Conservation (phyloP, 2,329 filamentous ascomycete genomes). For the Ophiostoma ulmi region DNA sequence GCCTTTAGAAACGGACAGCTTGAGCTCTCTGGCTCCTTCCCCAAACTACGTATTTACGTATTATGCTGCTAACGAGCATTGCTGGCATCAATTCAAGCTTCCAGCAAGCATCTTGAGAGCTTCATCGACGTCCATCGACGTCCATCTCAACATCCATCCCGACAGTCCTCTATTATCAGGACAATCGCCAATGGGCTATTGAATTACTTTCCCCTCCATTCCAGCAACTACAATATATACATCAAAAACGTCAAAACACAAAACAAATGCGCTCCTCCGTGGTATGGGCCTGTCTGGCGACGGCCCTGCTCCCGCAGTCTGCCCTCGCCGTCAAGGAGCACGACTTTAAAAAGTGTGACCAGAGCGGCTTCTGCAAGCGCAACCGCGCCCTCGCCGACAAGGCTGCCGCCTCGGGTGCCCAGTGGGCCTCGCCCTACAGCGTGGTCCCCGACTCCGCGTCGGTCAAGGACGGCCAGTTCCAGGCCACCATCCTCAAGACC, state of each 20-base stretch:
- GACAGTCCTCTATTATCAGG: background rate
- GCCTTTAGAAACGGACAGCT: slow-evolving; percentile 31
- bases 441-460: slow-evolving; percentile 66
- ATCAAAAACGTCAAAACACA: background rate
- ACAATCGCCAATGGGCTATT: background rate
- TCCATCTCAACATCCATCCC: background rate
- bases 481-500: slow-evolving; percentile 76
- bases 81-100: slow-evolving; percentile 12
- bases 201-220: background rate
- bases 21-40: slow-evolving; percentile 22
- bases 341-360: slow-evolving; percentile 93
- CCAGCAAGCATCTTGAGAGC: background rate
- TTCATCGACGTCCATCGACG: background rate
- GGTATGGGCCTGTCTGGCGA: slow-evolving; percentile 18
- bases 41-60: slow-evolving; percentile 10
- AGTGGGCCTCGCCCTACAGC: slow-evolving; percentile 76
- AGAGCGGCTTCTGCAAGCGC: slow-evolving; percentile 95
- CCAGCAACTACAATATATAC: background rate
- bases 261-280: slow-evolving; percentile 10
- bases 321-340: slow-evolving; percentile 84
- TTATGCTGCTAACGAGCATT: background rate
- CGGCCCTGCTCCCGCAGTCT: slow-evolving; percentile 18
- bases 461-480: slow-evolving; percentile 74
- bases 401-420: slow-evolving; percentile 57
- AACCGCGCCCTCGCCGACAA: slow-evolving; percentile 86